Evolutionary conservation across 352 stramenopile species (phyloP), one percentile per base, ranked within the genome.

Genomic region (Phytophthora multivora): DNA sequence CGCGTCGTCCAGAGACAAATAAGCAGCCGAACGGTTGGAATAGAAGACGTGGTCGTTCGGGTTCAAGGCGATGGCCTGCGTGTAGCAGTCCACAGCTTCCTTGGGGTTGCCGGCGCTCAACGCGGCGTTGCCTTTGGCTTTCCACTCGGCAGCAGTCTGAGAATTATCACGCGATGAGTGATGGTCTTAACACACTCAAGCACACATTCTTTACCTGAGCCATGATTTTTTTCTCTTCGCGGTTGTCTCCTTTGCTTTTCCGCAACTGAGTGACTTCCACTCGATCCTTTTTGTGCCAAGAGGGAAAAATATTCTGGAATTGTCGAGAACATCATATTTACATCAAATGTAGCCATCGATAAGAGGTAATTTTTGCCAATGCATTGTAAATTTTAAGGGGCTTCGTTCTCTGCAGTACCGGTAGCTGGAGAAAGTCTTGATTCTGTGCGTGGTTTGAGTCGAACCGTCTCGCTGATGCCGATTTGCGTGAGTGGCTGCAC

Each of bases 11-110:
- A 97, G 81, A 64, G 90, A 97, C 47, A 99, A 73, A 66, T 99
- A 99, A 28, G 98, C 98, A n/a, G 97, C 98, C 54, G 94, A 99
- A 33, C 98, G 91, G 83, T 99, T 99, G 49, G 90, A 98, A 77
- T 96, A 99, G 74, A 98, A 99, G 11, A 99, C 93, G 75, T 99
- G 93, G 75, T 99, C 98, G 61, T 72, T 84, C 51, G 90, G 84
- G 70, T 99, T 90, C 36, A 98, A 60, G 35, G 91, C 90, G 63
- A 99, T 99, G 51, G 97, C 97, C 66, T 98, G 75, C 23, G 96
- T 97, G 86, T 99, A 99, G 66, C 89, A 92, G 53, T 95, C 78
- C 33, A 99, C 98, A 26, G 98, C 97, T 57, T 98, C 89, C 30
- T 98, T 88, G 38, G 92, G 84, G 61, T 99, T 95, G 50, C 96